Evolutionary conservation across 805 yeast species (phyloP), one percentile per base, ranked within the genome.

Genomic region (Ogataea trehalophila): DNA sequence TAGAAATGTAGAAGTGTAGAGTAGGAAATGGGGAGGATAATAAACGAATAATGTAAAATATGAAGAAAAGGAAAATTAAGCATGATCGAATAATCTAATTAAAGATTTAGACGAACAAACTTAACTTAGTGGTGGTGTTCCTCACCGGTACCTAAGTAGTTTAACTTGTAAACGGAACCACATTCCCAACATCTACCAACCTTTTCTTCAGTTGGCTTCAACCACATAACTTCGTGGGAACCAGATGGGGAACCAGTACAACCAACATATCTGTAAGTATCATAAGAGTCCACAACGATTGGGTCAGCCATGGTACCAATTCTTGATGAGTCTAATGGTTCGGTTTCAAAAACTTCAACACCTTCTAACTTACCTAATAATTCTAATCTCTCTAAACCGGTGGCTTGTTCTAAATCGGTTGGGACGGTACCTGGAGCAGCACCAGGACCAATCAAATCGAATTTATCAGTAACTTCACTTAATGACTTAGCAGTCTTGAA

Each of bases 141-240:
- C 62, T 73, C 81, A 47, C 66, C 69, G n/a, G 82, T 85, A 71
- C 97, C 97, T 62, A 91, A 78, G 74, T 83, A 85, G 73, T 90
- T 87, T 62, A 91, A 73, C 65, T 87, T 82, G 79, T 86, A 92
- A 58, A 90, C 96, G 60, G 91, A 85, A 72, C 99, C 99, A 72
- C 98, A 92, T 72, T 94, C 97, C 96, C 97, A 88, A 76, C 97
- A 94, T 83, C 99, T 89, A 59, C 87, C 87, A 52, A 85, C 85
- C 71, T 87, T 76, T 43, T 80, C 87, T 56, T 76, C 80, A 58
- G 90, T 85, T 62, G 95, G 95, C 72, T 82, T 83, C 75, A 91
- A 80, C 97, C 97, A 92, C 84, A 83, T 81, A 57, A 88, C 80
- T 62, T 80, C 83, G 73, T 91, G 98, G 57, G 94, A 84, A 55